Base-by-base conservation (phyloP, 2,329 filamentous ascomycete species). In the Neocucurbitaria cava region DNA sequence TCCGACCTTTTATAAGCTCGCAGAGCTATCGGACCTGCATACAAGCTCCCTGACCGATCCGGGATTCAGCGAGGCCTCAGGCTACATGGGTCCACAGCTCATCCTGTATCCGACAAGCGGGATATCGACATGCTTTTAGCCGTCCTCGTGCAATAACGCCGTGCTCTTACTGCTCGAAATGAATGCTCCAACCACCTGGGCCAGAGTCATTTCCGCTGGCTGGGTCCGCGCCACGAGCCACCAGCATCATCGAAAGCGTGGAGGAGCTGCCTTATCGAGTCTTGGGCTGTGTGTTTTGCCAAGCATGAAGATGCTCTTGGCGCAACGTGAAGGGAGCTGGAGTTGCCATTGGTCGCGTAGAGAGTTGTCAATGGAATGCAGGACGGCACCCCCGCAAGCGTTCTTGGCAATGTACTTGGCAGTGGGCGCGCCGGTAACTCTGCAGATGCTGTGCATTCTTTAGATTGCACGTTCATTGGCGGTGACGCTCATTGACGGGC, bases 121-220 rank as follows among this genome's bases (percentile, higher is more conserved):
- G 58, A 43, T 50, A 52, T 45, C 51, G 49, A 51, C 20, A 35
- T 39, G 47, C 43, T 20, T 49, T 49, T 56, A 61, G 61, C 54
- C 41, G 56, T 60, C 64, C 68, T 54, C 69, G 70, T 74, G 70
- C 64, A 46, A 69, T 59, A 41, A 69, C 55, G 42, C 35, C 51
- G 56, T 53, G 54, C 59, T 72, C 59, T 71, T 59, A 74, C 60
- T 74, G 70, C 65, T 72, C 59, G 49, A 65, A 50, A 62, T 49
- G 48, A 52, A 46, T 45, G 46, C 51, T 56, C 61, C 62, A 61
- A 49, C 50, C 49, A 56, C 66, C 62, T 51, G 58, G 56, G 51
- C 56, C 50, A 58, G 58, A 48, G 59, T 47, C 33, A 39, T 54
- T 57, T 54, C 59, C 62, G 59, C 56, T 55, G 57, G 56, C 28